Percentiles rank a stretch among this genome's conserved stretches.
These are phyloP conservation scores for Lachnellula hyalina DNA, from an alignment of 2,329 filamentous ascomycete species.

Conservation along the genomic window DNA sequence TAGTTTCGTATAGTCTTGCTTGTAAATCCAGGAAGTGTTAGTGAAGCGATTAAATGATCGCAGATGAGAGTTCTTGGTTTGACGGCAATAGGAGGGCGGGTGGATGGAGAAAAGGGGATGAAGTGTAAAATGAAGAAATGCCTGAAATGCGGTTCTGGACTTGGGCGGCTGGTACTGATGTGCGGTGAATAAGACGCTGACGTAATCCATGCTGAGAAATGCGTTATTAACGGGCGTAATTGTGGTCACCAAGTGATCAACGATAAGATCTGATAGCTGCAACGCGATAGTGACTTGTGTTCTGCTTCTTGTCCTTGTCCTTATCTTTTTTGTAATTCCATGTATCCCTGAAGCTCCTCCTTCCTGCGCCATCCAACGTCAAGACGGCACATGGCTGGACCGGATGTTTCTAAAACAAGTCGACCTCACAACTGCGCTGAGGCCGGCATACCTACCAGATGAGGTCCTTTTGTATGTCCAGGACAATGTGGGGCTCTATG, in stretches of 20 bases:
- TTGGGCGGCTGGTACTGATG: neutral
- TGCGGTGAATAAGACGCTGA: neutral
- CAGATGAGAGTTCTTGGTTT: neutral
- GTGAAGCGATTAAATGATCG: conserved; percentile 17
- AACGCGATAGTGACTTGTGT: neutral
- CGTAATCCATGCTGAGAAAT: too few species aligned
- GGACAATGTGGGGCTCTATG: conserved; percentile 94
- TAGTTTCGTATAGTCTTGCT: conserved; percentile 2
- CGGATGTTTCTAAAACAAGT: conserved; percentile 97
- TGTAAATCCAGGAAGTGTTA: conserved; percentile 21
- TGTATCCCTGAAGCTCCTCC: neutral
- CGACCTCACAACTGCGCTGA: conserved; percentile 92
- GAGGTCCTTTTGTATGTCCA: conserved; percentile 95
- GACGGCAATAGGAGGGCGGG: neutral
- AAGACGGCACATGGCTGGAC: conserved; percentile 41
- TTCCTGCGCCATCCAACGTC: neutral
- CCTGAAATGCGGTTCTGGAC: neutral
- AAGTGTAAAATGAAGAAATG: neutral
- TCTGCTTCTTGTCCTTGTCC: neutral
- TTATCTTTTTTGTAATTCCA: neutral
- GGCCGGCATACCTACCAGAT: conserved; percentile 86
- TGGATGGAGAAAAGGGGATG: neutral
- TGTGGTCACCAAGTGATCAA: neutral
- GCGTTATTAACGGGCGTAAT: neutral
- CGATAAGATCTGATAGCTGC: neutral